These are phyloP conservation scores for Populus tremula DNA, from an alignment of 345 rosid genomes.

Conservation along the genomic window DNA sequence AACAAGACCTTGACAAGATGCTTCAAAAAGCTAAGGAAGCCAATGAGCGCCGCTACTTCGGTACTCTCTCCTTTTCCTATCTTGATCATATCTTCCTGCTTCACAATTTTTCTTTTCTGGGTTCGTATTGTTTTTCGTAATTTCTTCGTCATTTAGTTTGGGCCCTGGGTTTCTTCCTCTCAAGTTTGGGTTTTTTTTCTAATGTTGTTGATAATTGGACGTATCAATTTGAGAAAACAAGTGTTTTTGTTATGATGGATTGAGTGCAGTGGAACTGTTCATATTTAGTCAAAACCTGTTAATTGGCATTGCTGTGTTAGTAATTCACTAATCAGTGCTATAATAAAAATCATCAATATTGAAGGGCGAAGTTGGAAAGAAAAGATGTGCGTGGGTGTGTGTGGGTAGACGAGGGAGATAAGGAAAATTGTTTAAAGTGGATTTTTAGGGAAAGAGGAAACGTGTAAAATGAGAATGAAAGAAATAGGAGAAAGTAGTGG, in stretches of 20 bases:
- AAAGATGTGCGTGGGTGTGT: no score
- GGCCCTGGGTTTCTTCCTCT: neutral
- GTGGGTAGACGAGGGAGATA: neutral
- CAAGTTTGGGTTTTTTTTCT: neutral
- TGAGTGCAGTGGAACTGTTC: neutral
- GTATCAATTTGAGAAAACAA: neutral
- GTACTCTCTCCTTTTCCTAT: slow-evolving; percentile 20
- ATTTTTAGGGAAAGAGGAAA: neutral
- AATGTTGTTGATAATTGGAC: neutral
- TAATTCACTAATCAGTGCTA: neutral
- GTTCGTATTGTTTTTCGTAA: neutral
- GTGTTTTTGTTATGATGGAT: neutral
- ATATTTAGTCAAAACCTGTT: neutral
- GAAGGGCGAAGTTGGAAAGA: no score
- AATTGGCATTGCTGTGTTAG: neutral
- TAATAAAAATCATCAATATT: neutral
- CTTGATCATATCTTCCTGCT: neutral
- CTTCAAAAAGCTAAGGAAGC: slow-evolving; percentile 92
- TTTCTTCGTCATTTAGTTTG: neutral
- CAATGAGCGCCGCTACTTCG: slow-evolving; percentile 93
- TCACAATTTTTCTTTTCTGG: neutral
- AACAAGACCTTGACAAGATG: slow-evolving; percentile 85
- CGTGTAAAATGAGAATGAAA: neutral
- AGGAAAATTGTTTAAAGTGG: neutral
- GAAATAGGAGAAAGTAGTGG: neutral